These are phyloP conservation scores for Aspergillus phoenicis DNA, from an alignment of 2,329 filamentous ascomycete species.

Conservation along the genomic window DNA sequence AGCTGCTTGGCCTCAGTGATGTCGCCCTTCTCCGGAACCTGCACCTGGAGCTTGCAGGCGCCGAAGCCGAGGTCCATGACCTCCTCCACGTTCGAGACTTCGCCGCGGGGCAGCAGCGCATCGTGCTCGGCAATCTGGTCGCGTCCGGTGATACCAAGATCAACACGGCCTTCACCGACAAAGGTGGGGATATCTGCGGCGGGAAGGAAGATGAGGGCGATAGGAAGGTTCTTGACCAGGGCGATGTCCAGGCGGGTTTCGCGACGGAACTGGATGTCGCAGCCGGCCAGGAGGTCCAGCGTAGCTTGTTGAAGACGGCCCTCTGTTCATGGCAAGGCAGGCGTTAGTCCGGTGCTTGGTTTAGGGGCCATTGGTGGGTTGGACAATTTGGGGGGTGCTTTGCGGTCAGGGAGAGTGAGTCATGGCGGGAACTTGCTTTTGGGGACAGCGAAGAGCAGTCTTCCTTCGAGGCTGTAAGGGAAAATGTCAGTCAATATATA, in stretches of 20 bases:
- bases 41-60: conserved; percentile 90
- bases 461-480: conserved; percentile 75
- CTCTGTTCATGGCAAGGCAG: conserved; percentile 58
- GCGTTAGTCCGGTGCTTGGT: conserved; percentile 13
- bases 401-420: conserved; percentile 19
- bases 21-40: conserved; percentile 83
- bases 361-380: conserved; percentile 19
- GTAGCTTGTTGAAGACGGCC: conserved; percentile 86
- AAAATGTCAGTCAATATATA: conserved; percentile 34
- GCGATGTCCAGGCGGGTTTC: conserved; percentile 96
- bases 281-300: conserved; percentile 87
- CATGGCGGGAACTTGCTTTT: conserved; percentile 71
- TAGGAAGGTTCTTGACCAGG: conserved; percentile 92
- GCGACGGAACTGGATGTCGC: conserved; percentile 94
- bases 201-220: conserved; percentile 94
- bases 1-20: conserved; percentile 73
- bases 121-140: conserved; percentile 94
- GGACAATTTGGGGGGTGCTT: conserved; percentile 11
- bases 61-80: conserved; percentile 91
- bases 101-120: conserved; percentile 49
- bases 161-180: conserved; percentile 89
- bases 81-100: conserved; percentile 70
- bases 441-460: conserved; percentile 93
- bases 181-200: conserved; percentile 97
- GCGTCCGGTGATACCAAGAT: conserved; percentile 90